Evolutionary conservation across 2,329 filamentous ascomycete species (phyloP).

Genomic region (Zasmidium angulare): DNA sequence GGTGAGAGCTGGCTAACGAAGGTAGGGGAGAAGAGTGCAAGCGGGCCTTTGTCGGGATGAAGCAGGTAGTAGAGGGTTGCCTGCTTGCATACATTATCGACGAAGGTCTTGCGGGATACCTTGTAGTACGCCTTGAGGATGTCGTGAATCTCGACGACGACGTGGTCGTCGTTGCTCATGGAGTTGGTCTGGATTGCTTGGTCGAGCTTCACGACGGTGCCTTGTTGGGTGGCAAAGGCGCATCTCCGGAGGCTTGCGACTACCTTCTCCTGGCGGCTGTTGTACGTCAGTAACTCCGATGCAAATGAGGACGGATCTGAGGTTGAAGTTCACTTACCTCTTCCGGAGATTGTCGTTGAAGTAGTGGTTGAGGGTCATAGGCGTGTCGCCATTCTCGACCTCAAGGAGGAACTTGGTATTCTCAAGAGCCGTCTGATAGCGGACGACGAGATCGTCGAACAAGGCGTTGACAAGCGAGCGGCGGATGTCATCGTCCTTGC

Average conservation of each 20-base stretch:
- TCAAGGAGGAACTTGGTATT: constrained; percentile 54
- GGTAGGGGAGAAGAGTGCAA: constrained; percentile 53
- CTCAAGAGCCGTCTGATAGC: constrained; percentile 51
- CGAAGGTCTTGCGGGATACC: constrained; percentile 60
- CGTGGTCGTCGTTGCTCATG: constrained; percentile 42
- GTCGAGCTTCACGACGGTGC: constrained; percentile 23
- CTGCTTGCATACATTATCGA: constrained; percentile 63
- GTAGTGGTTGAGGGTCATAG: constrained; percentile 54
- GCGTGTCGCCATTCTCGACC: constrained; percentile 50
- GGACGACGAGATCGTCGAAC: constrained; percentile 44
- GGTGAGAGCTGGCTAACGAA: constrained; percentile 51
- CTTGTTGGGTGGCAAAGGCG: constrained; percentile 7
- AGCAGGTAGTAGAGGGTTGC: constrained; percentile 57
- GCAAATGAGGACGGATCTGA: too few species aligned
- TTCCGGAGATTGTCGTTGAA: constrained; percentile 51
- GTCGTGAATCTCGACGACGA: constrained; percentile 58
- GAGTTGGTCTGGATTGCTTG: constrained; percentile 19
- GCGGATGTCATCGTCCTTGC: constrained; percentile 46
- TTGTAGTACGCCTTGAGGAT: constrained; percentile 53
- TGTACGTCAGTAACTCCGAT: too few species aligned
- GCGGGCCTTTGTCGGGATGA: constrained; percentile 49
- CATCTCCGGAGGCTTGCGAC: constrained; percentile 10
- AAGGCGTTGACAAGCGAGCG: constrained; percentile 47
- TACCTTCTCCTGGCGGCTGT: constrained; percentile 22
- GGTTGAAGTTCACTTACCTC: constrained; percentile 28